Evolutionary conservation across 208 protist species (phyloP), one percentile per base, ranked within the genome.

Genomic region (Acanthamoeba rhysodes): DNA sequence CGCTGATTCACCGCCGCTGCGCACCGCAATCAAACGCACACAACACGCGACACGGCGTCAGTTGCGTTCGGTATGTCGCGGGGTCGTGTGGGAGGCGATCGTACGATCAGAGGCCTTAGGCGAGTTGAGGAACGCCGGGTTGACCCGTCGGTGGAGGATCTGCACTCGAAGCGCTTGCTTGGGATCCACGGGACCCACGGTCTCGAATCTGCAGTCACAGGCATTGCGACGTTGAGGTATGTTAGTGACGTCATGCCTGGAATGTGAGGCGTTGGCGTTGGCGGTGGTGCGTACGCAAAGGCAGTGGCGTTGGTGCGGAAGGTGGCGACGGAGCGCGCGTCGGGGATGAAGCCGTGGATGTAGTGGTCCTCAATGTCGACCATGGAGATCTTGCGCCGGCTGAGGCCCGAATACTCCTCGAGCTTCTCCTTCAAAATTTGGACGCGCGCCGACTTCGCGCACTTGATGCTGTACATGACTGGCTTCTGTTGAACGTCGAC

Each of bases 131-230:
- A 87, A 87, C 41, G 78, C 34, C 45, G 78, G 78, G 32, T 87
- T 87, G 34, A 59, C 78, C 45, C 34, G 45, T 59, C 78, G 78
- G 45, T 87, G 78, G 24, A 87, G 34, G 45, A 87, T 29, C 48
- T 87, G 78, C 14, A 87, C 27, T 32, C 78, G 78, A 37, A 87
- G 48, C 78, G 32, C 78, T 87, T 87, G 45, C 78, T 87, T 87
- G 27, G 78, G 78, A n/a, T 87, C 48, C 48, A 87, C 78, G 27
- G 24, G 34, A 45, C 78, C 78, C 24, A 37, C 45, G 14, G 78
- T 87, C 24, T 87, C 68, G 27, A 76, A 41, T 7, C 68, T 76
- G 62, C 27, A 9, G 7, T 62, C 55, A 3, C 53, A 59, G 14
- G 7, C 20, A 57, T 57, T 20, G 16, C 55, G 48, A 50, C 48